Percentiles rank a stretch among this genome's conserved stretches.
These are phyloP conservation scores for Fagopyrum esculentum DNA, from an alignment of 148 eudicot species.

Conservation along the genomic window DNA sequence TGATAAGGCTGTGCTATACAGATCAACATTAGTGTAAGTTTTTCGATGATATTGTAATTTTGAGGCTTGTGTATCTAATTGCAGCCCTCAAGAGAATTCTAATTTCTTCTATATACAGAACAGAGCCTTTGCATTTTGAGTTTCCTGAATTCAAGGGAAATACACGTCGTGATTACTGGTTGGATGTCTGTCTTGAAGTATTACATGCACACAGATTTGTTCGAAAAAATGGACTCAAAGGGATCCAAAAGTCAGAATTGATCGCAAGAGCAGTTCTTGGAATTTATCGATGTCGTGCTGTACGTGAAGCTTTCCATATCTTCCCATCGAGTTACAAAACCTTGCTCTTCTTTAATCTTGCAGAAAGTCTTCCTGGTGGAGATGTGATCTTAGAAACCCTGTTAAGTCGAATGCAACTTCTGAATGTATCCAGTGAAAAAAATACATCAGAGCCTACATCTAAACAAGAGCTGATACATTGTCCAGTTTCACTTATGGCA, in stretches of 20 bases:
- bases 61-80: background rate
- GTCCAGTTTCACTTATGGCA: slow-evolving; percentile 46
- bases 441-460: slow-evolving; percentile 28
- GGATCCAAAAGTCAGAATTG: slow-evolving; percentile 60
- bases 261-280: slow-evolving; percentile 72
- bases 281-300: slow-evolving; percentile 69
- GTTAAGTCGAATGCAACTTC: slow-evolving; percentile 41
- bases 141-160: slow-evolving; percentile 88
- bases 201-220: slow-evolving; percentile 55
- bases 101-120: slow-evolving; percentile 33
- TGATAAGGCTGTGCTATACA: slow-evolving; percentile 93
- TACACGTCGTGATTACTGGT: slow-evolving; percentile 83
- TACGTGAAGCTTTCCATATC: slow-evolving; percentile 60
- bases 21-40: slow-evolving; percentile 55
- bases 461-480: slow-evolving; percentile 22
- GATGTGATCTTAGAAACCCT: slow-evolving; percentile 58
- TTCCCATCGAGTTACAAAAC: slow-evolving; percentile 59
- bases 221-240: slow-evolving; percentile 50
- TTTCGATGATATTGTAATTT: slow-evolving; percentile 15
- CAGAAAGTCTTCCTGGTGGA: slow-evolving; percentile 89
- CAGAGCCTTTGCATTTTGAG: slow-evolving; percentile 71
- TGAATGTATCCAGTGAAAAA: slow-evolving; percentile 28
- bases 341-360: slow-evolving; percentile 62
- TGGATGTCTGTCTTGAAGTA: slow-evolving; percentile 67
- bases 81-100: slow-evolving; percentile 9